Conservation (phyloP, 1,284 basidiomycete species). For the Ganoderma leucocontextum region DNA sequence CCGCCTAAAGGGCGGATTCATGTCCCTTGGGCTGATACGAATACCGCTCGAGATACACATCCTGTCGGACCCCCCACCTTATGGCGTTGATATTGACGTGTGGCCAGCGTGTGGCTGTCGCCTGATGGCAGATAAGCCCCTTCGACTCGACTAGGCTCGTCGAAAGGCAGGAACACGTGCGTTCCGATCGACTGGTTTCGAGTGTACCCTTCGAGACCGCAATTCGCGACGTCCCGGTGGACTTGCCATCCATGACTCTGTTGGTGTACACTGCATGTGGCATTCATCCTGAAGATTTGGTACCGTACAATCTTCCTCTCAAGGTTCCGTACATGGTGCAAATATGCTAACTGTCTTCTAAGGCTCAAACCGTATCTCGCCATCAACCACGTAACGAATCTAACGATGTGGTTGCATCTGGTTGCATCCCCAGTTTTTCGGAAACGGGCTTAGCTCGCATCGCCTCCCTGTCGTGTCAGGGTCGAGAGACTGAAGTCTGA, state of each 20-base stretch:
- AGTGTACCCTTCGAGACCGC: background rate
- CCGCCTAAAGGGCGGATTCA: background rate
- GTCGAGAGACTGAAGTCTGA: background rate
- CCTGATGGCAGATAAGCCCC: background rate
- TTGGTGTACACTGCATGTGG: background rate
- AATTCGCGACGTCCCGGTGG: background rate
- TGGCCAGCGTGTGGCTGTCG: background rate
- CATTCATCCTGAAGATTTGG: background rate
- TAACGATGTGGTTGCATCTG: background rate
- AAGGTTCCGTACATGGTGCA: background rate
- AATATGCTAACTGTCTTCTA: background rate
- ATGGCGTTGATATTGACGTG: slow-evolving; percentile 2
- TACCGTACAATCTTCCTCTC: background rate
- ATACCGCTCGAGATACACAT: background rate
- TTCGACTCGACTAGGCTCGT: too few relatives aligned
- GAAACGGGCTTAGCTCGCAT: background rate
- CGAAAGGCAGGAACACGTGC: too few relatives aligned
- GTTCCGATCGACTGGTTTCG: too few relatives aligned
- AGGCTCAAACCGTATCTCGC: background rate
- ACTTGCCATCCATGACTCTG: background rate
- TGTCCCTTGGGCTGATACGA: background rate
- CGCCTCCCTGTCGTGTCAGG: background rate
- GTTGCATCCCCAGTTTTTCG: background rate
- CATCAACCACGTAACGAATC: background rate
- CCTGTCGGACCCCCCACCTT: background rate